Percentiles rank a stretch among this genome's conserved stretches.
Conservation (phyloP, 2,329 filamentous ascomycete species). For the Arthrobotrys megalospora region DNA sequence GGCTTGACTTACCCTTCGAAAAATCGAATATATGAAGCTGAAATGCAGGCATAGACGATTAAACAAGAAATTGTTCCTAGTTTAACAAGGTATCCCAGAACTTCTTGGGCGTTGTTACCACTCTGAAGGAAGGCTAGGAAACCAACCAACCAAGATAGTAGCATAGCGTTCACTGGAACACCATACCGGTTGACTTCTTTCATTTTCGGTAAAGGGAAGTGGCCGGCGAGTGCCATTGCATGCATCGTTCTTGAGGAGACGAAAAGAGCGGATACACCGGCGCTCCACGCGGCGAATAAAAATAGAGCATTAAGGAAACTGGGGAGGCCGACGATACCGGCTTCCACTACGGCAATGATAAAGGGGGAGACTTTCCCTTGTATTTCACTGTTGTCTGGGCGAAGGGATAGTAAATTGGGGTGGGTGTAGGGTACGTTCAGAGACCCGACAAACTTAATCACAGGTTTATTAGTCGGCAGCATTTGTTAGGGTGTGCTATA, state of each 20-base stretch:
- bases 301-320: slow-evolving; percentile 70
- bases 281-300: slow-evolving; percentile 69
- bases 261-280: slow-evolving; percentile 69
- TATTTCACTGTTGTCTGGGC: slow-evolving; percentile 59
- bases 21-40: slow-evolving; percentile 55
- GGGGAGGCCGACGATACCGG: slow-evolving; percentile 67
- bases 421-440: slow-evolving; percentile 69
- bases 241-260: slow-evolving; percentile 69
- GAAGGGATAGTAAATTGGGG: slow-evolving; percentile 60
- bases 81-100: slow-evolving; percentile 57
- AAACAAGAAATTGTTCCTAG: slow-evolving; percentile 53
- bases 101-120: slow-evolving; percentile 63
- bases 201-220: slow-evolving; percentile 67
- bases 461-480: background rate
- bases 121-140: slow-evolving; percentile 67
- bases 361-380: slow-evolving; percentile 65
- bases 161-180: slow-evolving; percentile 67
- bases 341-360: slow-evolving; percentile 68
- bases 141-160: slow-evolving; percentile 67
- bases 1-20: slow-evolving; percentile 48
- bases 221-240: slow-evolving; percentile 68
- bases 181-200: slow-evolving; percentile 66
- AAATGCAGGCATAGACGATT: slow-evolving; percentile 55
- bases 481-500: background rate
- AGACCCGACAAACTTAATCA: slow-evolving; percentile 66